Evolutionary conservation across 768 basidiomycete species (phyloP), one percentile per base, ranked within the genome.

Genomic region (Rhizopogon sp.): DNA sequence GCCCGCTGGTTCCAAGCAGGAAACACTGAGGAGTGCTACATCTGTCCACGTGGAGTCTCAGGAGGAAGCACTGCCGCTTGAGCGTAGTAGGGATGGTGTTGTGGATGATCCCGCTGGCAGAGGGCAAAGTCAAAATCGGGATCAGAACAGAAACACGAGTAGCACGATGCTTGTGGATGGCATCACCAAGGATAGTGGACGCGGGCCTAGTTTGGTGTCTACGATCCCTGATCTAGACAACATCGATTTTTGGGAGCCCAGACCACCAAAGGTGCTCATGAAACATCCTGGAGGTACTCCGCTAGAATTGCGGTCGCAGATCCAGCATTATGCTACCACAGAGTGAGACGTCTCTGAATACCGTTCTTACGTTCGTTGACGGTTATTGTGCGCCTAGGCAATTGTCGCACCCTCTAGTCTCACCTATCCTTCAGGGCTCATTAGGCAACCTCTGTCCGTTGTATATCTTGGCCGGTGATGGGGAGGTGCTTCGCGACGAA

Each of bases 401-500:
- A 62, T 69, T 89, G 6, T 77, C 77, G 0, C 85, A 88, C 60
- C 87, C 88, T 0, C 73, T 87, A 17, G 87, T 92, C 1, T 87
- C 85, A 0, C 91, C 91, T 0, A 69, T 86, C 8, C 69, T 89
- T 33, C 83, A 84, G 56, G 84, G 84, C 2, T 88, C 87, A 28
- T 69, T 92, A 5, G 88, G 88, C 0, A 85, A 89, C 42, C 74
- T 93, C 0, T 86, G 86, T 1, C 90, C 90, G 7, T 67, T 93
- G 11, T 85, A 88, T 60, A 81, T 93, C 55, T 68, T 88, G 25
- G 81, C 81, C 2, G 88, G 90, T 0, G 79, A 90, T 57, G 83
- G 82, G 11, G 90, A 92, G 65, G 82, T 88, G 1, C 66, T 92
- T 37, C 70, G 88, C 17, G 90, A 93, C 65, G 90, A 92, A 68